Percentiles rank a stretch among this genome's conserved stretches.
Conservation (phyloP, 2,329 filamentous ascomycete species). For the Phoma herbarum region DNA sequence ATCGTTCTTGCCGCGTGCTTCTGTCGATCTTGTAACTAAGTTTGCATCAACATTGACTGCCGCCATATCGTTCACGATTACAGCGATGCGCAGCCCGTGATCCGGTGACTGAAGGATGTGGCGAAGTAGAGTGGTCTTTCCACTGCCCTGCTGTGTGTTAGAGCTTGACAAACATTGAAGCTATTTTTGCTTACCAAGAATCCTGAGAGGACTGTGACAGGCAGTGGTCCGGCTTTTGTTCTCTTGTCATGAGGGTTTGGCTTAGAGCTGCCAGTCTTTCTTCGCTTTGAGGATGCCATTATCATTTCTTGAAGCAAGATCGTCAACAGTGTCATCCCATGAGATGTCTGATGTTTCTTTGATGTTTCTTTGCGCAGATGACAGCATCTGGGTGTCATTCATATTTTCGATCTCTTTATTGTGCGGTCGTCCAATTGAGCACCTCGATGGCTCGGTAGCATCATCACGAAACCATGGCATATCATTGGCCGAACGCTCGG, state of each 20-base stretch:
- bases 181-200: slow-evolving; percentile 59
- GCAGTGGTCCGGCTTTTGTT: slow-evolving; percentile 53
- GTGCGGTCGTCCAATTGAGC: slow-evolving; percentile 42
- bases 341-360: not conserved
- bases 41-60: slow-evolving; percentile 70
- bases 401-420: slow-evolving; percentile 25
- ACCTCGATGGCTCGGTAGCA: slow-evolving; percentile 42
- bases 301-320: not conserved
- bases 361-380: not conserved
- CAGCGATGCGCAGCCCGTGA: slow-evolving; percentile 73
- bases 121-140: slow-evolving; percentile 75
- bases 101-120: slow-evolving; percentile 71
- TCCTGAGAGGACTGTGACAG: slow-evolving; percentile 68
- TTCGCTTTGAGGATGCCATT: slow-evolving; percentile 36
- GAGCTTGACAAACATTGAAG: not conserved
- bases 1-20: slow-evolving; percentile 44
- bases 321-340: not conserved
- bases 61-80: slow-evolving; percentile 77
- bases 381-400: slow-evolving; percentile 25
- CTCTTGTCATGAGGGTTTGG: slow-evolving; percentile 21
- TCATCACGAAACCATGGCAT: slow-evolving; percentile 34
- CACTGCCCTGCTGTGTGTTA: slow-evolving; percentile 64
- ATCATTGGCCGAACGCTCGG: slow-evolving; percentile 8
- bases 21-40: slow-evolving; percentile 60
- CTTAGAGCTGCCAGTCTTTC: slow-evolving; percentile 25